Evolutionary conservation across 2,329 filamentous ascomycete genomes (phyloP).

Genomic region (Aspergillus quadrilineatus): DNA sequence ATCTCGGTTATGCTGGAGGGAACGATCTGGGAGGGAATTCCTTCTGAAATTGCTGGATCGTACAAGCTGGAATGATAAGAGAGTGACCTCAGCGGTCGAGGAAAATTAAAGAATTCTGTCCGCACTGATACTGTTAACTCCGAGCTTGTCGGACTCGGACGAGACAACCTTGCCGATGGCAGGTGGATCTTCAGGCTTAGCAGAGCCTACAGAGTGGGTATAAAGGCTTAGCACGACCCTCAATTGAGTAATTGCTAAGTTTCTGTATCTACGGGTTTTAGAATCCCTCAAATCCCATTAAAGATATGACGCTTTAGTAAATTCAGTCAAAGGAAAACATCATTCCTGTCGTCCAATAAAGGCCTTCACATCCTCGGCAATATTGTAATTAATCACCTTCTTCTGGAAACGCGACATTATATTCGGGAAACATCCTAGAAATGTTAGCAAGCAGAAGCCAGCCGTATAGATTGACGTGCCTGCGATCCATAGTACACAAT

Average conservation of each 20-base stretch:
- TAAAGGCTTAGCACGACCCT: background rate
- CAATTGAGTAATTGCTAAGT: background rate
- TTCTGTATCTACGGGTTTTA: background rate
- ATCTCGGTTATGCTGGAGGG: background rate
- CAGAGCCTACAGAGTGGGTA: background rate
- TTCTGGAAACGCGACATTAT: slow-evolving; percentile 17
- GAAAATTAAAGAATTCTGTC: background rate
- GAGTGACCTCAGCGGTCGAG: background rate
- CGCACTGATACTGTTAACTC: background rate
- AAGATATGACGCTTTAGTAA: too few species aligned
- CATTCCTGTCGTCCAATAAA: slow-evolving; percentile 3
- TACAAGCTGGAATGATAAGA: background rate
- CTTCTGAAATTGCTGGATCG: background rate
- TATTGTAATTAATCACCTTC: slow-evolving; percentile 27
- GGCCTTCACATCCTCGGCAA: slow-evolving; percentile 24
- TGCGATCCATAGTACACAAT: slow-evolving; percentile 41
- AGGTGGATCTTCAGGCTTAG: background rate
- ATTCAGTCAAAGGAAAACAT: background rate
- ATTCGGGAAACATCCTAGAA: slow-evolving; percentile 26
- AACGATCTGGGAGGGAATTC: background rate
- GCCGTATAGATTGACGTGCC: slow-evolving; percentile 21
- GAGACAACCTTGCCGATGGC: background rate
- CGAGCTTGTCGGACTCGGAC: background rate
- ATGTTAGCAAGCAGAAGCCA: slow-evolving; percentile 14
- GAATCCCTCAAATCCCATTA: background rate